Conservation (phyloP, 345 rosid genomes). For the Salix purpurea region DNA sequence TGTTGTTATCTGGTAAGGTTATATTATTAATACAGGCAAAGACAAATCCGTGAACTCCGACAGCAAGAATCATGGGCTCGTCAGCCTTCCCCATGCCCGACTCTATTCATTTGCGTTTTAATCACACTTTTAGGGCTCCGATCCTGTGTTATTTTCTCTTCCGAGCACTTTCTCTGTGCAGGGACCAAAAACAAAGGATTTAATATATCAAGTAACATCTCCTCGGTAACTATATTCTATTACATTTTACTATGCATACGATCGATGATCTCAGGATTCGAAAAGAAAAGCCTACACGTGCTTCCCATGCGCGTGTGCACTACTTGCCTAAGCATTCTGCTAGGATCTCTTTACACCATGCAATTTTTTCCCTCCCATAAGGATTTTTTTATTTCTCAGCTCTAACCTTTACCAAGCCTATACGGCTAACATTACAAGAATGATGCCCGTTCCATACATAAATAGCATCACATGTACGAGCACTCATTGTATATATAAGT, state of each 20-base stretch:
- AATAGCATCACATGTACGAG: not conserved
- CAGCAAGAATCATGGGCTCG: conserved; percentile 35
- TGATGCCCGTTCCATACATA: not conserved
- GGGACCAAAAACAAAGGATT: not conserved
- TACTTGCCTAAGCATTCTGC: not conserved
- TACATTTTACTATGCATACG: not conserved
- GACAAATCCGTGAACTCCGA: conserved; percentile 41
- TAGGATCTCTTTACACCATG: not conserved
- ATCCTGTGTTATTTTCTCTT: not conserved
- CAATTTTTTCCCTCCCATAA: not conserved
- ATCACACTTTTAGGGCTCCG: conserved; percentile 7
- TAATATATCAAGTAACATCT: not conserved
- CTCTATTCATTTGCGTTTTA: not conserved
- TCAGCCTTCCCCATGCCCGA: conserved; percentile 23
- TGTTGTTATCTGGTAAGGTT: conserved; percentile 28
- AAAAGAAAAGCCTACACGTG: not conserved
- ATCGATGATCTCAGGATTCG: not conserved
- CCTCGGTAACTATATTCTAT: not conserved
- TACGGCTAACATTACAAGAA: not conserved
- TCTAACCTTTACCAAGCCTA: not conserved
- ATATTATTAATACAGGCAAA: conserved; percentile 21
- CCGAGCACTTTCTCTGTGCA: not conserved
- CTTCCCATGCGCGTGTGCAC: not conserved
- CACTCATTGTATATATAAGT: not conserved
- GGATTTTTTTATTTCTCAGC: not conserved